phyloP scores from a whole-genome alignment of 2,329 filamentous ascomycete species.

The Xylaria sp. region DNA sequence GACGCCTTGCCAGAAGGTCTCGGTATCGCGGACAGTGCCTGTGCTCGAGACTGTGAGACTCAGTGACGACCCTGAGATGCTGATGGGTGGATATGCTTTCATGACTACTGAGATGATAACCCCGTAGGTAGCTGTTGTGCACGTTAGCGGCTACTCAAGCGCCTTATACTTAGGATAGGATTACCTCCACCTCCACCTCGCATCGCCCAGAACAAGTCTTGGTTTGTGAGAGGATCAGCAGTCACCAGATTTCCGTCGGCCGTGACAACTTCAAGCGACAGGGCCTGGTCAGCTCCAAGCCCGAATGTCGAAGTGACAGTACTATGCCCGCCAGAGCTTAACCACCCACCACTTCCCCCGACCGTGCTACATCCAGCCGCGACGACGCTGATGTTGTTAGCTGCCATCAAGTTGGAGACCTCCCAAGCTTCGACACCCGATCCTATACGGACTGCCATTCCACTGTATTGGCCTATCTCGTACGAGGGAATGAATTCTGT shows the following conservation, averaged over 20 bases:
- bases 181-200: conserved; percentile 62
- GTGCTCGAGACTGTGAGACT: conserved; percentile 38
- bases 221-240: conserved; percentile 58
- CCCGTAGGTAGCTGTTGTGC: conserved; percentile 45
- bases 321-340: conserved; percentile 63
- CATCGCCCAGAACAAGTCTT: conserved; percentile 67
- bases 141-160: conserved; percentile 12
- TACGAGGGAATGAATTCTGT: conserved; percentile 53
- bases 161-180: neutral
- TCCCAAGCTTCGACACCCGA: conserved; percentile 53
- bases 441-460: conserved; percentile 54
- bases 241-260: conserved; percentile 58
- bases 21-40: conserved; percentile 35
- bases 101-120: conserved; percentile 49
- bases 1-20: conserved; percentile 51
- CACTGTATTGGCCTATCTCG: conserved; percentile 46
- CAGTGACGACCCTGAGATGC: conserved; percentile 40
- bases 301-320: conserved; percentile 59
- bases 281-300: conserved; percentile 63
- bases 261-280: conserved; percentile 61
- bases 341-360: conserved; percentile 61
- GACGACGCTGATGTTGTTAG: conserved; percentile 48
- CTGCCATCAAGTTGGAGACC: conserved; percentile 48
- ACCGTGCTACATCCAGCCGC: conserved; percentile 50
- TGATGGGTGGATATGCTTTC: conserved; percentile 47